Conservation (phyloP, 352 stramenopile genomes). For the Globisporangium spiculum region DNA sequence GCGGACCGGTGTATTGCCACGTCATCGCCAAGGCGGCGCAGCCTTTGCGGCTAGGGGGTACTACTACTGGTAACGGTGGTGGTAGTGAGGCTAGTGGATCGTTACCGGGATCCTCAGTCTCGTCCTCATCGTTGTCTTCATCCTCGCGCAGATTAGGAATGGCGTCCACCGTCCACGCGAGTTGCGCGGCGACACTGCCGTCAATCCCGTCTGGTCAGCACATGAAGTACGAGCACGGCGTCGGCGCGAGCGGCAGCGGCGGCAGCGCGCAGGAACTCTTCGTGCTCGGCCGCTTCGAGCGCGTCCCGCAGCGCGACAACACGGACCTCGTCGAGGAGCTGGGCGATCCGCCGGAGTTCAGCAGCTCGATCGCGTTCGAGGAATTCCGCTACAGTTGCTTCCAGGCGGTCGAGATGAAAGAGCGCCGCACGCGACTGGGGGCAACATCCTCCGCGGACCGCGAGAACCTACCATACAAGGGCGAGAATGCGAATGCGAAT, state of each 20-base stretch:
- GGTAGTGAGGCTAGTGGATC: background rate
- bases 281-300: slow-evolving; percentile 78
- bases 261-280: slow-evolving; percentile 55
- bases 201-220: slow-evolving; percentile 30
- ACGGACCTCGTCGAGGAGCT: slow-evolving; percentile 42
- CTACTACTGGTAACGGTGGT: background rate
- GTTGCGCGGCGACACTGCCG: background rate
- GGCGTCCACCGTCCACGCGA: background rate
- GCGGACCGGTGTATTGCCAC: slow-evolving; percentile 76
- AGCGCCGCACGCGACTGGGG: slow-evolving; percentile 40
- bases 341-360: slow-evolving; percentile 40
- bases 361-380: slow-evolving; percentile 50
- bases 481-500: background rate
- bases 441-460: slow-evolving; percentile 5
- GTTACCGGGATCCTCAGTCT: background rate
- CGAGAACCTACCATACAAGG: slow-evolving; percentile 1
- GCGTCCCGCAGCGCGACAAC: slow-evolving; percentile 65
- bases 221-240: slow-evolving; percentile 54
- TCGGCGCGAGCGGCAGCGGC: slow-evolving; percentile 36
- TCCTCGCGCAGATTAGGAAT: background rate
- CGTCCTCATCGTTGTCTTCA: background rate
- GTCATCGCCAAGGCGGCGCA: slow-evolving; percentile 39
- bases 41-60: background rate
- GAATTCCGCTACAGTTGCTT: slow-evolving; percentile 79
- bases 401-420: slow-evolving; percentile 79